Evolutionary conservation across 352 stramenopile species (phyloP), one percentile per base, ranked within the genome.

Genomic region (Aphanomyces euteiches): DNA sequence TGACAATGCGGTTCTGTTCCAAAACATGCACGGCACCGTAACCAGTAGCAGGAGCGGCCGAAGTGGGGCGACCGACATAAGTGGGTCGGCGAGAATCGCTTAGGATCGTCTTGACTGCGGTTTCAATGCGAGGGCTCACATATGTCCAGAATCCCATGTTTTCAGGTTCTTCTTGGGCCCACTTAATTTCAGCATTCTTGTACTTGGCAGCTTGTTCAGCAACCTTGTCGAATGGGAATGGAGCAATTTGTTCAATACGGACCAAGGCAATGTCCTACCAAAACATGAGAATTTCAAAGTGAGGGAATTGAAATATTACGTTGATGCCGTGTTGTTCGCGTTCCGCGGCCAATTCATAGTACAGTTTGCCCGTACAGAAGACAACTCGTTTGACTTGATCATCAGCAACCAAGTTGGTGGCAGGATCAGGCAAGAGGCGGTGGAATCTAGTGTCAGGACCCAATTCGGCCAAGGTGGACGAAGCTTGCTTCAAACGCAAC

Each of bases 111-210:
- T 86, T 87, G 37, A 97, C 89, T 39, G 96, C 89, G 41, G 97
- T 99, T 84, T 98, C 96, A 68, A 99, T 97, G 73, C 96, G 89
- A 59, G 96, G 93, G 39, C 79, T 77, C 48, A 97, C 84, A 77
- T 98, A 98, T 50, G 80, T 88, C 85, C 96, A 99, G 71, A 93
- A 90, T 57, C 97, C 97, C 94, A 98, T 98, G 80, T 99, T 99
- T 74, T 97, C 94, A 61, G 87, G 92, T 76, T 98, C 96, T 77
- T 99, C 96, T 76, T 99, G 97, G 36, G 88, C 89, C 90, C 90
- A 99, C 57, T 98, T 84, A 45, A 99, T 80, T 72, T 96, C 80
- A 47, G 96, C 96, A 76, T 99, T 98, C 58, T 79, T 71, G 79
- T 98, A 99, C 45, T 81, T 82, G 34, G 78, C 79, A 54, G 76